Conservation (phyloP, 768 basidiomycete species). For the Heimioporus sp. region DNA sequence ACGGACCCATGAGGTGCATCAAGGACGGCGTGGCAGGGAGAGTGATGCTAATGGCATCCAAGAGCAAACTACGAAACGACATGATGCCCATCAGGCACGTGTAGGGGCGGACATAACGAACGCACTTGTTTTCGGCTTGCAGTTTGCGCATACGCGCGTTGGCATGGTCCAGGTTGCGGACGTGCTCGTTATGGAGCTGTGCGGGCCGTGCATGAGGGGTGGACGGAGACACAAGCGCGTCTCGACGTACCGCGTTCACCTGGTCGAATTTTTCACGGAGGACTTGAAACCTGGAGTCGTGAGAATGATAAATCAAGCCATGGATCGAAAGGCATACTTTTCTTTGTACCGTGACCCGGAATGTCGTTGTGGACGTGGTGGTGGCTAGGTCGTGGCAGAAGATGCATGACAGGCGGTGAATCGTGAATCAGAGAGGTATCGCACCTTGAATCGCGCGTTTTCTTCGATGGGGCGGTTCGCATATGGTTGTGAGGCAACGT, state of each 20-base stretch:
- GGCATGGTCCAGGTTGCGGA: slow-evolving; percentile 27
- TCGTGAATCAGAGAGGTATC: neutral
- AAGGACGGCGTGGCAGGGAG: slow-evolving; percentile 32
- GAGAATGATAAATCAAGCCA: neutral
- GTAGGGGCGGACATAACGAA: neutral
- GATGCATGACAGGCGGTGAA: too few species aligned
- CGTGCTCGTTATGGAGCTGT: slow-evolving; percentile 24
- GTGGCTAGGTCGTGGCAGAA: slow-evolving; percentile 4
- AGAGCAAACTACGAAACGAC: slow-evolving; percentile 23
- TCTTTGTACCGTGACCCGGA: slow-evolving; percentile 30
- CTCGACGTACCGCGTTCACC: slow-evolving; percentile 28
- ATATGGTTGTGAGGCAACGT: slow-evolving; percentile 12
- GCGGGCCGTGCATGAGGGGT: neutral
- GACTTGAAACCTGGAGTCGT: slow-evolving; percentile 22
- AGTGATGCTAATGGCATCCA: slow-evolving; percentile 33
- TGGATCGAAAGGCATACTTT: slow-evolving; percentile 15
- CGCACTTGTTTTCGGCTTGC: slow-evolving; percentile 34
- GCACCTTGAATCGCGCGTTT: slow-evolving; percentile 24
- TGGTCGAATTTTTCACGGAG: slow-evolving; percentile 34
- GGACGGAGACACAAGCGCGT: neutral
- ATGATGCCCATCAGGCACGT: neutral
- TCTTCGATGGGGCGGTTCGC: slow-evolving; percentile 18
- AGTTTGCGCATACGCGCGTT: slow-evolving; percentile 28
- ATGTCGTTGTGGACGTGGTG: slow-evolving; percentile 11
- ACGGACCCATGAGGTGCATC: slow-evolving; percentile 30